These are phyloP conservation scores for Ophiostoma angusticollis DNA, from an alignment of 2,329 filamentous ascomycete genomes.

Conservation along the genomic window DNA sequence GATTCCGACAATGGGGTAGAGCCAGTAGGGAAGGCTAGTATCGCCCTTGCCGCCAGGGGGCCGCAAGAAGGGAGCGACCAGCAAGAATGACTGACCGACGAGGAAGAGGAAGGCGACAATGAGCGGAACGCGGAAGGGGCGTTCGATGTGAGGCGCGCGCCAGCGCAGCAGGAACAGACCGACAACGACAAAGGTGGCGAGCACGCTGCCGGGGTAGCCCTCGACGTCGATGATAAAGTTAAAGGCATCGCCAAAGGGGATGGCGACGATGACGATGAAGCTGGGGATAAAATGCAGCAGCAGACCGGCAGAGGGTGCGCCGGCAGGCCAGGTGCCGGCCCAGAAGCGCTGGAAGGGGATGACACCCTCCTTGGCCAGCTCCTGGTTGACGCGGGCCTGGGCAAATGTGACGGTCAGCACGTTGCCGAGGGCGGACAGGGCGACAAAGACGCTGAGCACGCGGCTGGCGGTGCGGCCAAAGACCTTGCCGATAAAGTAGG, in stretches of 20 bases:
- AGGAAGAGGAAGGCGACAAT: conserved; percentile 37
- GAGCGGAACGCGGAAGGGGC: conserved; percentile 40
- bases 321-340: conserved; percentile 53
- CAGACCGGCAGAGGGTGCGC: conserved; percentile 46
- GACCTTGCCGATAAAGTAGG: conserved; percentile 47
- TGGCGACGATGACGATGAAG: conserved; percentile 34
- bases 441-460: conserved; percentile 46
- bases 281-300: conserved; percentile 56
- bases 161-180: conserved; percentile 25
- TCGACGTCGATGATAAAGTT: conserved; percentile 44
- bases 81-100: conserved; percentile 27
- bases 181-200: conserved; percentile 40
- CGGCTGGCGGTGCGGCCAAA: conserved; percentile 46
- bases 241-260: conserved; percentile 38
- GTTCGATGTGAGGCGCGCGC: conserved; percentile 30
- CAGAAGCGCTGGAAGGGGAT: conserved; percentile 49
- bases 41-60: conserved; percentile 30
- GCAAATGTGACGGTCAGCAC: conserved; percentile 53
- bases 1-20: conserved; percentile 30
- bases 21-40: conserved; percentile 27
- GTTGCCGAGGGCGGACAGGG: conserved; percentile 48
- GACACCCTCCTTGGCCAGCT: conserved; percentile 54
- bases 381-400: conserved; percentile 53
- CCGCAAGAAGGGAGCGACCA: conserved; percentile 30
- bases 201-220: conserved; percentile 31